phyloP scores from a whole-genome alignment of 75 land plant genomes.

The Pseudotsuga menziesii region DNA sequence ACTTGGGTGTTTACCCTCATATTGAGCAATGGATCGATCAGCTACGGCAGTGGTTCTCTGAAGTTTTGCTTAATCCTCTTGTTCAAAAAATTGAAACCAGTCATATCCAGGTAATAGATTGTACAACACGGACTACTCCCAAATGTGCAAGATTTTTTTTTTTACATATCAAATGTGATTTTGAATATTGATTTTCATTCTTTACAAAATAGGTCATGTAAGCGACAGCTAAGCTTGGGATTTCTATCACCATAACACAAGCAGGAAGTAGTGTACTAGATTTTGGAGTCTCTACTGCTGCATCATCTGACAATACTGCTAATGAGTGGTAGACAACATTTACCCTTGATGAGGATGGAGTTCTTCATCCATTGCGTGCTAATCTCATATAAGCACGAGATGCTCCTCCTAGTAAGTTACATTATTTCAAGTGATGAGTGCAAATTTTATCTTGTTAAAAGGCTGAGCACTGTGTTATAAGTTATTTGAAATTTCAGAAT shows the following conservation, averaged over 20 bases:
- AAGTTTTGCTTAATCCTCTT: conserved; percentile 73
- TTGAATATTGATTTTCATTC: not conserved
- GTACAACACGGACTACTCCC: not conserved
- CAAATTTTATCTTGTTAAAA: no score
- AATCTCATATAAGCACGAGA: conserved; percentile 74
- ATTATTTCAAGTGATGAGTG: not conserved
- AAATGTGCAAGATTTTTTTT: not conserved
- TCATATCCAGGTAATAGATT: conserved; percentile 68
- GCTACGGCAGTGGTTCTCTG: conserved; percentile 95
- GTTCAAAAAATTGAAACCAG: conserved; percentile 78
- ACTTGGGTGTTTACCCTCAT: conserved; percentile 76
- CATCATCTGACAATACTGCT: conserved; percentile 38
- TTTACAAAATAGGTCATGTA: conserved; percentile 69
- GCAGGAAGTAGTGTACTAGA: conserved; percentile 53
- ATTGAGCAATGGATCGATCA: conserved; percentile 96
- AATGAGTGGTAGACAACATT: conserved; percentile 79
- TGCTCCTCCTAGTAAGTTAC: conserved; percentile 44
- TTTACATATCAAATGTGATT: conserved; percentile 4
- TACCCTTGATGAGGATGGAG: conserved; percentile 80
- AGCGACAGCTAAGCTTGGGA: conserved; percentile 75
- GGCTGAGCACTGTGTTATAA: no score
- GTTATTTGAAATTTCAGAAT: no score
- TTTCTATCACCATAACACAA: conserved; percentile 53
- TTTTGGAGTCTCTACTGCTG: conserved; percentile 17
- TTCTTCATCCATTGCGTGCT: conserved; percentile 84